Conservation (phyloP, 371 early-diverging fungal genomes). For the Lichtheimia hyalospora region DNA sequence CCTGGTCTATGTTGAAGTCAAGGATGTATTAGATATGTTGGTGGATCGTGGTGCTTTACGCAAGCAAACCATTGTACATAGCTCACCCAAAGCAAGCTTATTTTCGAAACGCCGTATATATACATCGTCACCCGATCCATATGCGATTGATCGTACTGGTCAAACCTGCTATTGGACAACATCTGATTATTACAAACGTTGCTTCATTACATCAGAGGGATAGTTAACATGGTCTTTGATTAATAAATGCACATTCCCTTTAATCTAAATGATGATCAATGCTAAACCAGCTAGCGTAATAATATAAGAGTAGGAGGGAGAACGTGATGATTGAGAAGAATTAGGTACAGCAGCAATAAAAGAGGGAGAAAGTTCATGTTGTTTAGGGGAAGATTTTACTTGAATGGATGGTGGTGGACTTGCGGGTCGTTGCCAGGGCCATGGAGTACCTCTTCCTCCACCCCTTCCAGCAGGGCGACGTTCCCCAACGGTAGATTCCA, state of each 20-base stretch:
- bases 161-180: conserved; percentile 17
- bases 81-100: background rate
- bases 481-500: background rate
- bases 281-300: background rate
- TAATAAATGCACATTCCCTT: too few relatives aligned
- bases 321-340: background rate
- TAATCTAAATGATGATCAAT: too few relatives aligned
- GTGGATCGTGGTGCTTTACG: conserved; percentile 15
- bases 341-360: background rate
- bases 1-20: conserved; percentile 21
- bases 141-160: conserved; percentile 1
- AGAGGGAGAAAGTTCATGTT: background rate
- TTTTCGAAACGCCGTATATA: conserved; percentile 11
- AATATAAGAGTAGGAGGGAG: background rate
- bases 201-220: background rate
- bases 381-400: background rate
- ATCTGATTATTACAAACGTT: conserved; percentile 8
- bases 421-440: conserved; percentile 13
- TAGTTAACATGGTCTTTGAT: background rate
- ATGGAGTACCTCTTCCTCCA: conserved; percentile 2
- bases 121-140: background rate
- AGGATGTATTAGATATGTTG: conserved; percentile 21
- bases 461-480: too few relatives aligned
- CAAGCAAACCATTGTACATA: background rate
- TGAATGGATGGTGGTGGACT: conserved; percentile 1